These are phyloP conservation scores for Phoma sp. DNA, from an alignment of 2,329 filamentous ascomycete species.

Conservation along the genomic window DNA sequence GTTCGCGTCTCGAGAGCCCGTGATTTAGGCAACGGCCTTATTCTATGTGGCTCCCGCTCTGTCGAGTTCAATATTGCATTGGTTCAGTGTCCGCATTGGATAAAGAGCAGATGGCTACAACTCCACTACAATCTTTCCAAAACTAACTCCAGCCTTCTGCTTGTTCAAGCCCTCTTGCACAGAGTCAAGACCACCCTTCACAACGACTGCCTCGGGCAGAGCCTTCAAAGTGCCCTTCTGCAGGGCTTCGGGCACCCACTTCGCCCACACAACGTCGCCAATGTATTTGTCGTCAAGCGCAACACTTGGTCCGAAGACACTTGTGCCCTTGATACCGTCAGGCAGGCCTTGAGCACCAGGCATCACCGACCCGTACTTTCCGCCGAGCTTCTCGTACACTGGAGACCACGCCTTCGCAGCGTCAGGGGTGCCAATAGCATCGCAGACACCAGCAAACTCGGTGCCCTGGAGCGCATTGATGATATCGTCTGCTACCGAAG, in stretches of 20 bases:
- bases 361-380: constrained; percentile 36
- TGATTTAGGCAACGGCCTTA: no score
- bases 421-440: constrained; percentile 41
- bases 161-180: constrained; percentile 36
- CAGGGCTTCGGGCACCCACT: constrained; percentile 42
- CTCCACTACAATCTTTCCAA: constrained; percentile 43
- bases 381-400: constrained; percentile 38
- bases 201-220: constrained; percentile 37
- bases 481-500: constrained; percentile 46
- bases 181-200: constrained; percentile 37
- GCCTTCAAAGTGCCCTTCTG: constrained; percentile 41
- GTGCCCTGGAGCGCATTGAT: constrained; percentile 50
- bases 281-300: constrained; percentile 32
- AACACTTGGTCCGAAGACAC: constrained; percentile 32
- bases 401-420: constrained; percentile 34
- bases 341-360: constrained; percentile 29
- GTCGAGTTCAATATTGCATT: no score
- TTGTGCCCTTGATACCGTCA: constrained; percentile 33
- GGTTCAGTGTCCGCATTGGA: no score
- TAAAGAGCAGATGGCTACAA: constrained; percentile 11
- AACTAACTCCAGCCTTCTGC: constrained; percentile 43
- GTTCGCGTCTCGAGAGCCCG: background rate
- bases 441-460: constrained; percentile 53
- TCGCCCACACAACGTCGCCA: constrained; percentile 43
- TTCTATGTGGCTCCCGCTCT: no score